A percentile compares a stretch with the other conserved stretches of the same genome.
These are phyloP conservation scores for Smittium mucronatum DNA, from an alignment of 371 early-diverging fungal species.

Conservation along the genomic window DNA sequence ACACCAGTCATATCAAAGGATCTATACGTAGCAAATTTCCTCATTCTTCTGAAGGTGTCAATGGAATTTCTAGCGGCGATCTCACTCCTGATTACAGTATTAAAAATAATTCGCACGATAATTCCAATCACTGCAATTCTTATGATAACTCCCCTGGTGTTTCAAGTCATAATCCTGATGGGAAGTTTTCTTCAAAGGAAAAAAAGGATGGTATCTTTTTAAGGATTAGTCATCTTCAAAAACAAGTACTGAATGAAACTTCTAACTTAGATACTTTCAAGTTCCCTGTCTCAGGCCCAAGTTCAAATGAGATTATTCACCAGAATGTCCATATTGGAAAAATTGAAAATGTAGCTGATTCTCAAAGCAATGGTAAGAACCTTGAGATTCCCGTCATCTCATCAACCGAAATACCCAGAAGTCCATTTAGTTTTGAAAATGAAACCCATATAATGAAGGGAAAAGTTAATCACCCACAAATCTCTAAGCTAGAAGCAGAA, in stretches of 20 bases:
- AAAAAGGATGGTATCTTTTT: not conserved
- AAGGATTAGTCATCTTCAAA: not conserved
- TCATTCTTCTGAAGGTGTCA: not conserved
- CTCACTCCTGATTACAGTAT: not conserved
- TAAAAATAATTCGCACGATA: not conserved
- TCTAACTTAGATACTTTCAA: not conserved
- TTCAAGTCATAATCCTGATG: not conserved
- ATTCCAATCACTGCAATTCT: not conserved
- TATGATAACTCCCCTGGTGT: not conserved
- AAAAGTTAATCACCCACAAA: too few species aligned
- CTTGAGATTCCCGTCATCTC: too few species aligned
- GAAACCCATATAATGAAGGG: too few species aligned
- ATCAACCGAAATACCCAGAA: too few species aligned
- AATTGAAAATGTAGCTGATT: too few species aligned
- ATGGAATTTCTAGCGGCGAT: not conserved
- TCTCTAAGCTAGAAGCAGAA: not conserved
- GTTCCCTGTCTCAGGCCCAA: not conserved
- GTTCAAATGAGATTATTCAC: too few species aligned
- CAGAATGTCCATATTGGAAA: too few species aligned
- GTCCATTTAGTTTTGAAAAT: too few species aligned
- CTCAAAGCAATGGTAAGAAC: too few species aligned
- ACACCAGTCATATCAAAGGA: not conserved
- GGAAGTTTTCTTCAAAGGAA: not conserved
- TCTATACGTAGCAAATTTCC: not conserved
- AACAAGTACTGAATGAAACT: not conserved